phyloP scores from a whole-genome alignment of 1,139 yeast genomes.

The Geotrichum fermentans region DNA sequence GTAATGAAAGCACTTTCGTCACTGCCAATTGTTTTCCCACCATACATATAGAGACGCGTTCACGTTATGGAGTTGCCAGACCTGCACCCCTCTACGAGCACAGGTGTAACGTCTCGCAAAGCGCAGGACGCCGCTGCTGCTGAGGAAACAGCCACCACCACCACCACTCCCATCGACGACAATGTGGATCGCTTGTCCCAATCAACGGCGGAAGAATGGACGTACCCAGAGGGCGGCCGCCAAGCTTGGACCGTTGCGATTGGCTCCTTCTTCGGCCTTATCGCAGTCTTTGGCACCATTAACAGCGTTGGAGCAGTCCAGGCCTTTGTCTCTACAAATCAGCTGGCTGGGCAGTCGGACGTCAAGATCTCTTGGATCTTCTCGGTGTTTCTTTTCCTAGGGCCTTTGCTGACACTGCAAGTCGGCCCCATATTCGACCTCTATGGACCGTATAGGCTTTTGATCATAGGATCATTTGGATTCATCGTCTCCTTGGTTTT shows the following conservation, averaged over 20 bases:
- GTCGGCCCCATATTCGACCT: constrained; percentile 61
- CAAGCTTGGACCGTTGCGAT: constrained; percentile 52
- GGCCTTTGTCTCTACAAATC: constrained; percentile 55
- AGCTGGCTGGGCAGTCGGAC: constrained; percentile 43
- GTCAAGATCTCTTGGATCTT: constrained; percentile 64
- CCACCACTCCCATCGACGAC: too few species aligned
- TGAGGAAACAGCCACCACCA: constrained; percentile 28
- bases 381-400: constrained; percentile 52
- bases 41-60: too few species aligned
- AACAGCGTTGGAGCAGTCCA: constrained; percentile 68
- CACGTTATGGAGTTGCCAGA: too few species aligned
- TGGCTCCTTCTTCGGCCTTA: constrained; percentile 60
- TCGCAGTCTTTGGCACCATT: constrained; percentile 59
- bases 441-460: constrained; percentile 51
- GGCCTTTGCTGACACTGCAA: constrained; percentile 52
- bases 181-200: too few species aligned
- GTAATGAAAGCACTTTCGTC: too few species aligned
- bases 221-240: constrained; percentile 51
- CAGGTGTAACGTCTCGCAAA: too few species aligned
- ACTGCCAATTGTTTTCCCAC: too few species aligned
- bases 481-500: constrained; percentile 51
- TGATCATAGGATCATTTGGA: constrained; percentile 45
- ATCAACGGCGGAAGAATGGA: neutral
- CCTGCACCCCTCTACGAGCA: too few species aligned
- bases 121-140: too few species aligned